Conservation (phyloP, 2,329 filamentous ascomycete genomes). For the Ophiostoma populinum region DNA sequence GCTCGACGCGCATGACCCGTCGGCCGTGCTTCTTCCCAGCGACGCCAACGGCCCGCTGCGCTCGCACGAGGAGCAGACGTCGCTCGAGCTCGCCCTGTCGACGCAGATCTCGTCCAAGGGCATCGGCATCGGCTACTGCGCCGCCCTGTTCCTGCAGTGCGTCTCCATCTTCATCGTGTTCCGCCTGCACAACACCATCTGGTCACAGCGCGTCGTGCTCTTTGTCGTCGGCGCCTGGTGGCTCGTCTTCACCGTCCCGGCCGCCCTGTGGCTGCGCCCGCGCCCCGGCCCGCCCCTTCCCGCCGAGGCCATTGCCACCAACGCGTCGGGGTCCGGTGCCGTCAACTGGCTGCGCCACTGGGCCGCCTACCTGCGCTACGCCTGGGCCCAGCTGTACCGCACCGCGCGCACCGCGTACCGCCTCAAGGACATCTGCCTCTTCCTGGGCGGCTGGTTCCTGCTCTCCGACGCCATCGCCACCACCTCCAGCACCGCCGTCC, state of each 20-base stretch:
- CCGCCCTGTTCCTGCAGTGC: conserved; percentile 70
- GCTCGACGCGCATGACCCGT: conserved; percentile 24
- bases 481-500: conserved; percentile 80
- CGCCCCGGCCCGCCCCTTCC: conserved; percentile 72
- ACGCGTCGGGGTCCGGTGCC: conserved; percentile 18
- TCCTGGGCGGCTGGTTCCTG: conserved; percentile 83
- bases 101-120: conserved; percentile 84
- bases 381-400: conserved; percentile 72
- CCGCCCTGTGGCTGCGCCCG: conserved; percentile 71
- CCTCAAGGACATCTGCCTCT: conserved; percentile 57
- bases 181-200: conserved; percentile 56
- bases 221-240: conserved; percentile 85
- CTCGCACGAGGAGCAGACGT: conserved; percentile 31
- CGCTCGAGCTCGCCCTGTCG: conserved; percentile 59
- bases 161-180: conserved; percentile 63
- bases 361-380: conserved; percentile 58
- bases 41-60: neutral
- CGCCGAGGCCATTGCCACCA: conserved; percentile 9
- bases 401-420: conserved; percentile 60
- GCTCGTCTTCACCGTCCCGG: conserved; percentile 78
- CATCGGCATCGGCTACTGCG: conserved; percentile 85
- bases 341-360: conserved; percentile 24
- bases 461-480: conserved; percentile 89
- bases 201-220: conserved; percentile 72
- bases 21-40: conserved; percentile 27